Evolutionary conservation across 2,329 filamentous ascomycete species (phyloP), one percentile per base, ranked within the genome.

Genomic region (Alternaria rosae): DNA sequence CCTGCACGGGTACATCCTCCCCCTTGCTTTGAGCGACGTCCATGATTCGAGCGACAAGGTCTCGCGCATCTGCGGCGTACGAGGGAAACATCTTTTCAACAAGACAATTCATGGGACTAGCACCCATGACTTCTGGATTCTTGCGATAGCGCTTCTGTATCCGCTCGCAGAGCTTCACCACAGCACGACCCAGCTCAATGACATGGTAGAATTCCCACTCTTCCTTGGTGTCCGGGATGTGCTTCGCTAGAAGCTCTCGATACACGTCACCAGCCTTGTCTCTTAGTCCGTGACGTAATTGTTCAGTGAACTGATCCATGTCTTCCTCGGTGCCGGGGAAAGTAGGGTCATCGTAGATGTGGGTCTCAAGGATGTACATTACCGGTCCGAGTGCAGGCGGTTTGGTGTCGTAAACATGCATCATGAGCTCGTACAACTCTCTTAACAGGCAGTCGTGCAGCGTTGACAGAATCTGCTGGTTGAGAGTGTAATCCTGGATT

Each of bases 91-190:
- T 89, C 54, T 92, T 92, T 68, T 91, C 87, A 7, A 97, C 89
- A 30, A 98, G 84, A 35, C 95, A 91, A 48, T 87, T 88, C 70
- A 89, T 80, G 12, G 87, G 87, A 60, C 86, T 87, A 17, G 88
- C 86, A 26, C 93, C 93, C 88, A 97, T 91, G 61, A 98, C 91
- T 65, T 93, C 90, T 1, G 92, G 92, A 61, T 91, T 95, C 71
- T 92, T 94, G 71, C 89, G 89, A 80, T 97, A 99, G 51, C 94
- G 89, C 81, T 98, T 98, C 78, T 93, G 91, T 54, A 97, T 96
- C 76, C 91, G 92, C 72, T 97, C 90, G 66, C 91, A 92, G 30
- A 97, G 85, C 68, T 92, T 93, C 51, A 93, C 90, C 6, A 98
- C 92, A 1, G 89, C 88, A 76, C 95, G 92, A 15, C 94, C 93